Evolutionary conservation across 1,284 basidiomycete genomes (phyloP).

Genomic region (Pseudozyma hubeiensis): DNA sequence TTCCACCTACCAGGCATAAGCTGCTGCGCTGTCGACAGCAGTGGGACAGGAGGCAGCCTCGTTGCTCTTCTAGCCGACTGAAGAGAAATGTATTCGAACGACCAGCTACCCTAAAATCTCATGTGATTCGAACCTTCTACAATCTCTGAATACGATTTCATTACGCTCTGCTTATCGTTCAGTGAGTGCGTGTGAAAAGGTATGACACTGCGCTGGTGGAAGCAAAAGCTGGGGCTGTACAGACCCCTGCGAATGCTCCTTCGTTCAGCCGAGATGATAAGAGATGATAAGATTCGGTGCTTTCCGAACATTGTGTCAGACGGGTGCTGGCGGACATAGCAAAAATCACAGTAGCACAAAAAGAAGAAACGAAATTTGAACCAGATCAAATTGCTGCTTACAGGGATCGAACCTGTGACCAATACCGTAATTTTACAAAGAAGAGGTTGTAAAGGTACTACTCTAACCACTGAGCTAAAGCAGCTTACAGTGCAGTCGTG

Average conservation of each 20-base stretch:
- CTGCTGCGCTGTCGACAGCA: not conserved
- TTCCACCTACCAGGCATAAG: constrained; percentile 88
- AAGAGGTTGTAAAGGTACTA: constrained; percentile 16
- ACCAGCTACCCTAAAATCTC: constrained; percentile 3
- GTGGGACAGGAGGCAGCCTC: not conserved
- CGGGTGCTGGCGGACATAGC: not conserved
- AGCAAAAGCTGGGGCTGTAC: too few relatives aligned
- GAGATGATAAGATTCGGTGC: constrained; percentile 3
- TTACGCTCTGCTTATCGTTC: constrained; percentile 1
- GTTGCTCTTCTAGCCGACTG: not conserved
- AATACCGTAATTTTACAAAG: constrained; percentile 10
- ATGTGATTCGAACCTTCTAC: not conserved
- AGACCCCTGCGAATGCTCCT: too few relatives aligned
- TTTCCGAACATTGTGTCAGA: not conserved
- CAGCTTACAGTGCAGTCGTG: constrained; percentile 3
- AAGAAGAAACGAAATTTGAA: not conserved
- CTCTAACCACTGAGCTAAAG: constrained; percentile 37
- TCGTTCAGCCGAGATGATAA: not conserved
- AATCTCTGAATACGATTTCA: constrained; percentile 13
- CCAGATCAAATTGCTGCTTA: constrained; percentile 21
- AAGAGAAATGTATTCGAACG: constrained; percentile 1
- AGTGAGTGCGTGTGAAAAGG: not conserved
- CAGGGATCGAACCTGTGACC: constrained; percentile 50
- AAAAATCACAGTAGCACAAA: not conserved
- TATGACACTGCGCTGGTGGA: too few relatives aligned